Evolutionary conservation across 805 yeast genomes (phyloP), one percentile per base, ranked within the genome.

Genomic region (Ascoidea asiatica): DNA sequence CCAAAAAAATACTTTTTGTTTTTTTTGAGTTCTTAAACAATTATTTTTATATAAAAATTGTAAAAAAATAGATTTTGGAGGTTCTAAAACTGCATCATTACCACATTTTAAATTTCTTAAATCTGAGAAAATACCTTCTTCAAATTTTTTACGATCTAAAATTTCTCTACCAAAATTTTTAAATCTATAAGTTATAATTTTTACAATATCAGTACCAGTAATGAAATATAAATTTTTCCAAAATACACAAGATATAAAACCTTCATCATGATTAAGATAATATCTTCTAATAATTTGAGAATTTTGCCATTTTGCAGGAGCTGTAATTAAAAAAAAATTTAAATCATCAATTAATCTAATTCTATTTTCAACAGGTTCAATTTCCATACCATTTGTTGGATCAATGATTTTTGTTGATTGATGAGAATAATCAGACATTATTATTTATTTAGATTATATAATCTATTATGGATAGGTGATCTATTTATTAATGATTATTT

Each of bases 1-100:
- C 97, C 97, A 90, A 61, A 81, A 86, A 58, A 90, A 89, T 38
- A 89, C 96, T 57, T 90, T 89, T 59, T 89, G 97, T 56, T 90
- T 89, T 70, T 89, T 89, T 55, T 89, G 96, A 0, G 97, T 89
- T 53, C 95, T 72, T 22, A 89, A 68, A 57, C 97, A 89, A 50
- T 79, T 77, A 58, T 89, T 84, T 56, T 80, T 82, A 62, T 82
- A 86, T 21, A 89, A 65, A 54, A 89, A 87, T 49, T 81, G 81
- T 46, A 89, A 66, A 57, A 89, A 87, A 33, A 77, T 79, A 0
- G 95, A 84, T 56, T 83, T 77, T 13, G 97, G 95, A 41, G 74
- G 75, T 58, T 89, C 97, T 47, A 89, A 65, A 3, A 85, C 73
- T n/a, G 97, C 95, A 65, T 86, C 89, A 4, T 77, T 70, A 21